A percentile compares a stretch with the other conserved stretches of the same genome.
These are phyloP conservation scores for Hemileccinum impolitum DNA, from an alignment of 768 basidiomycete genomes.

Conservation along the genomic window DNA sequence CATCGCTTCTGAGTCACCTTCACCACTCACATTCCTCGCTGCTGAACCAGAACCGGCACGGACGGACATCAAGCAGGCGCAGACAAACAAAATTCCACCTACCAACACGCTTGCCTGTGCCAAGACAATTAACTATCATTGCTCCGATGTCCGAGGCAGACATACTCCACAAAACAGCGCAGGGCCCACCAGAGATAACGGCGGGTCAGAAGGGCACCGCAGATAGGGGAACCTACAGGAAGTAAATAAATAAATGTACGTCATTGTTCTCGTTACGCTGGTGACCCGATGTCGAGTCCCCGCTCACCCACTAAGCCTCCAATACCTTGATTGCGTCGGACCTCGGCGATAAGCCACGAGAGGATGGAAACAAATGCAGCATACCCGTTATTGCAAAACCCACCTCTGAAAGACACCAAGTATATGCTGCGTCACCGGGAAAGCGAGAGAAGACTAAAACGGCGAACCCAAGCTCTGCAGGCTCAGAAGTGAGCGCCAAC, in stretches of 20 bases:
- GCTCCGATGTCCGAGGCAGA: not conserved
- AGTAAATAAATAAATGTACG: conserved; percentile 19
- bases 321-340: conserved; percentile 13
- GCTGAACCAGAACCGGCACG: not conserved
- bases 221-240: conserved; percentile 48
- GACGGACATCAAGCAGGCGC: conserved; percentile 11
- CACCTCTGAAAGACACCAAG: conserved; percentile 25
- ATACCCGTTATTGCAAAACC: conserved; percentile 43
- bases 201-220: conserved; percentile 49
- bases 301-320: conserved; percentile 21
- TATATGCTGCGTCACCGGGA: not conserved
- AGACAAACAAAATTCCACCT: conserved; percentile 4
- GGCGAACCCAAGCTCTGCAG: conserved; percentile 48
- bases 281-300: no score
- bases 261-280: not conserved
- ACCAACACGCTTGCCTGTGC: conserved; percentile 7
- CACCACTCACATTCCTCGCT: no score
- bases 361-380: conserved; percentile 5
- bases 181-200: conserved; percentile 55
- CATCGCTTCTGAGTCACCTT: no score
- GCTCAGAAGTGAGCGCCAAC: conserved; percentile 41
- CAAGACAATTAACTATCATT: not conserved
- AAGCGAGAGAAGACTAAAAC: not conserved
- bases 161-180: conserved; percentile 48
- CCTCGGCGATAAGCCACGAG: not conserved